Base-by-base conservation (phyloP, 2,329 filamentous ascomycete genomes). In the Venturia nashicola region DNA sequence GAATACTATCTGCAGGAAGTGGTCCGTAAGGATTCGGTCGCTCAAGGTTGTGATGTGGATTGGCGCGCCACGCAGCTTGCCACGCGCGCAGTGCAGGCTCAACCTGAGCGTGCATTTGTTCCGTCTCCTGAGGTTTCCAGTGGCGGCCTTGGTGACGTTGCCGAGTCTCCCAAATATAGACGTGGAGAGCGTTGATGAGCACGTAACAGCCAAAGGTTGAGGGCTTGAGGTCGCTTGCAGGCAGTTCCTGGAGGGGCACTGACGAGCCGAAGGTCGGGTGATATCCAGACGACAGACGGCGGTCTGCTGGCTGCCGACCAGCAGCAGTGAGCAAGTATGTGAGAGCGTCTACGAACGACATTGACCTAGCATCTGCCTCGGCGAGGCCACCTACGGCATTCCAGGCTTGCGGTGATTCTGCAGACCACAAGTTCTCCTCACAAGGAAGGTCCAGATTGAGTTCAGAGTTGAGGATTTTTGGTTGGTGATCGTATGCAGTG, bases 81-180 rank as follows among this genome's bases (percentile, higher is more conserved):
- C 94, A 99, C 8, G 93, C 92, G 73, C 91, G 89, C 66, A 99
- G 79, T 2, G 93, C 93, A 12, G 93, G 93, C 73, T 97, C 92
- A 65, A 97, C 95, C 71, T 96, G 91, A 1, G 89, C 85, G 73
- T 97, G 92, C 91, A 97, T 96, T 67, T 91, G 91, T 68, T 97
- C 92, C 0, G 91, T 96, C 75, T 97, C 93, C 68, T 93, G 88
- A 42, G 87, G 85, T 1, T 91, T 96, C 93, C 93, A 97, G 60
- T 91, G 81, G 67, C 91, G 87, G 69, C 89, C 91, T 69, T 92
- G 87, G 69, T 97, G 92, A 62, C 91, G 82, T 75, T 96, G 92
- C 32, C 93, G 83, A 0, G 92, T 97, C 76, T 97, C 93, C 94
- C 94, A 97, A 55, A 97, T 97, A 74, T 96, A 97, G 69, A 97